Evolutionary conservation across 1,284 basidiomycete genomes (phyloP), one percentile per base, ranked within the genome.

Genomic region (Trametes sp.): DNA sequence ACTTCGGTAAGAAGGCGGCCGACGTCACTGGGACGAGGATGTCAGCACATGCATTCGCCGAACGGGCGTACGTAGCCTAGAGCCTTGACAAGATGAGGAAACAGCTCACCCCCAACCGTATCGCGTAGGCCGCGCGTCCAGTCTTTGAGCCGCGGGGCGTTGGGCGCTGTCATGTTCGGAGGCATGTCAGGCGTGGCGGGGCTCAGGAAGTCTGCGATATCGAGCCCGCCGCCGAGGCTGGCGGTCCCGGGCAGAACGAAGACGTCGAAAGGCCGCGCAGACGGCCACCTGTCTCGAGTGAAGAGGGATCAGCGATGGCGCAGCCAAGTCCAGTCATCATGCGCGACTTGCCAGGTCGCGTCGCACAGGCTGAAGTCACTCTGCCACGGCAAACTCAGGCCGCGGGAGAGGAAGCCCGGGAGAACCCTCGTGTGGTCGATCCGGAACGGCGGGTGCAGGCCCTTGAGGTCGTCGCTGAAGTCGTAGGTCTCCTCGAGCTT

Each of bases 301-400:
- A n/a, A n/a, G n/a, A n/a, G n/a, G n/a, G n/a, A 6, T 23, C 31
- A 35, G 28, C 28, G 28, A 23, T 14, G n/a, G 5, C n/a, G 11
- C 2, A 19, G 6, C 19, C 10, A 33, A 13, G 19, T 11, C n/a
- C 35, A 4, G 5, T 3, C n/a, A n/a, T n/a, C n/a, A n/a, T n/a
- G 5, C n/a, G n/a, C 5, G 21, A 35, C 49, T 7, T 6, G 67
- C 69, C 69, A 70, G 29, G 63, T 55, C 4, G 65, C 65, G 38
- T 65, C 62, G 57, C 69, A 67, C 42, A 41, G 51, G 35, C 38
- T 53, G 48, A 69, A 70, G 38, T 70, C 67, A 45, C 62, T 67
- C 63, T 70, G 69, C 69, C 69, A 70, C n/a, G 69, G 69, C 23
- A 70, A 38, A 49, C 67, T 65, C 21, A 68, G 63, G 6, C 64